A percentile compares a stretch with the other conserved stretches of the same genome.
Conservation (phyloP, 176 grass and related monocot species). For the Thinopyrum elongatum region DNA sequence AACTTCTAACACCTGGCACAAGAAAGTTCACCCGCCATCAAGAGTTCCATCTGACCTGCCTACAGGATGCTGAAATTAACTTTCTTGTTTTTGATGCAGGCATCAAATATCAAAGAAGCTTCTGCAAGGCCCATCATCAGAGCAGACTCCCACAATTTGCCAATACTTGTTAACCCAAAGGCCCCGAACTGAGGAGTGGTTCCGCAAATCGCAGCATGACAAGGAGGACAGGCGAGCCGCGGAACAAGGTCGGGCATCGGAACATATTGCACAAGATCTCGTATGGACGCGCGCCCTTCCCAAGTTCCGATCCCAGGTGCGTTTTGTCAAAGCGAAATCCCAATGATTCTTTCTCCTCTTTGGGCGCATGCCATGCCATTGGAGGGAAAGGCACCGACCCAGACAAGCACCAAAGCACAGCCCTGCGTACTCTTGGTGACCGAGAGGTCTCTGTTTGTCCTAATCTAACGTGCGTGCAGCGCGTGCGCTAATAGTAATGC, state of each 20-base stretch:
- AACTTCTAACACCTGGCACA: not conserved
- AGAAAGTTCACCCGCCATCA: not conserved
- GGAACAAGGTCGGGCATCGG: constrained; percentile 35
- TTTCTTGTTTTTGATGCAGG: not conserved
- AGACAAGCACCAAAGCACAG: too few relatives aligned
- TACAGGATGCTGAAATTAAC: not conserved
- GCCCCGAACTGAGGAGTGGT: not conserved
- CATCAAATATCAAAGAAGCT: not conserved
- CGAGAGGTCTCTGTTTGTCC: not conserved
- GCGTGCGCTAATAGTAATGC: not conserved
- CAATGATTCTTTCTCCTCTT: not conserved
- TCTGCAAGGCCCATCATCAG: not conserved
- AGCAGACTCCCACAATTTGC: not conserved
- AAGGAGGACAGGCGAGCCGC: not conserved
- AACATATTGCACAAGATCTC: constrained; percentile 1
- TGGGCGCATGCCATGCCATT: not conserved
- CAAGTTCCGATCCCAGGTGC: not conserved
- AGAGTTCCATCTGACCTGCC: not conserved
- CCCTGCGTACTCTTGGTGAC: not conserved
- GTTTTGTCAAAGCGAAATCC: constrained; percentile 11
- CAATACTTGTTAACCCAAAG: too few relatives aligned
- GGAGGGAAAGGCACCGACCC: not conserved
- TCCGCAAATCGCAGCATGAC: not conserved
- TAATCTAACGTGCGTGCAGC: not conserved
- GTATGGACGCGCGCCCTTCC: not conserved